Evolutionary conservation across 2,329 filamentous ascomycete genomes (phyloP), one percentile per base, ranked within the genome.

Genomic region (Cladosporium sp.): DNA sequence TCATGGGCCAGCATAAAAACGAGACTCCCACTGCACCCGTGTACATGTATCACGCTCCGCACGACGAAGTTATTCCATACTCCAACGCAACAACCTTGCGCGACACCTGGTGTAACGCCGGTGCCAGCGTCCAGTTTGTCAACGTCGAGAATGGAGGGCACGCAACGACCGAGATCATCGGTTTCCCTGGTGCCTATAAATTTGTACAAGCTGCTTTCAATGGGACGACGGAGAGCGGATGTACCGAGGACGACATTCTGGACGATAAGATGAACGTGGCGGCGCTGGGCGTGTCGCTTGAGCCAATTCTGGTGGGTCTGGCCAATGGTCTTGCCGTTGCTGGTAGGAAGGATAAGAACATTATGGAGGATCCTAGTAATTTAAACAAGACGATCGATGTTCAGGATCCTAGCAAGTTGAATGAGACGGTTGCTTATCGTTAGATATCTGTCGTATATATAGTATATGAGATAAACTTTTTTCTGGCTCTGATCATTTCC

Each of bases 61-160:
- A 57, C 18, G 61, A 76, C 51, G 74, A 75, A 41, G 68, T 75
- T 59, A 75, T 75, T 30, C 73, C 74, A 1, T 76, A 74, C 60
- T 21, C 65, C 24, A 72, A 75, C 44, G 72, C 74, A 8, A 66
- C 69, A 3, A 71, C 71, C 1, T 66, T 74, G 7, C 66, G 66
- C 36, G 44, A 70, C 21, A 58, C 66, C 1, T 75, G 74, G 74
- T 75, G 74, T 59, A 59, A 41, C n/a, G 61, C 70, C 12, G 74
- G 74, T 36, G 72, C 71, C 3, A 61, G 30, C 28, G 72, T 75
- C 0, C 47, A 71, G 14, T 75, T 75, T 57, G 65, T 67, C n/a
- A 75, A 71, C 2, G 64, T 70, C 32, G 72, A 58, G 2, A 68
- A 58, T 26, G 74, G 74, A 5, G 74, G 74, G 0, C 74, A 76